These are phyloP conservation scores for Daedaleopsis nitida DNA, from an alignment of 768 basidiomycete species.

Conservation along the genomic window DNA sequence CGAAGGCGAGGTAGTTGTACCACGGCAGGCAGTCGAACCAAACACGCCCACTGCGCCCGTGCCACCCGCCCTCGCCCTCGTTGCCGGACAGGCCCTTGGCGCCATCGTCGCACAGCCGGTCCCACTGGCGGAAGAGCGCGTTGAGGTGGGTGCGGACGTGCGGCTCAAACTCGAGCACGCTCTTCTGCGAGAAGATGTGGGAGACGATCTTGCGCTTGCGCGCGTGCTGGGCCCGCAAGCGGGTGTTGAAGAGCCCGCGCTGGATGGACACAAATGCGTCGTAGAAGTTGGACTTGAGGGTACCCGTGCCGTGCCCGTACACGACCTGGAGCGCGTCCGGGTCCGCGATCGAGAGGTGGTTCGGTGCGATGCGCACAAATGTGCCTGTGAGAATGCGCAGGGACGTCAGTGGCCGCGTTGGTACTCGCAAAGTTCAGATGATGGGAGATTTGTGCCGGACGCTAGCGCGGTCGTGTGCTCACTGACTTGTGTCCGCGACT, in stretches of 20 bases:
- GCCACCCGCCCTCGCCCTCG: conserved; percentile 67
- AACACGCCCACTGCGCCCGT: conserved; percentile 57
- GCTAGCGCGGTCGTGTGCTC: too few species aligned
- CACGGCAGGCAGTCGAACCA: conserved; percentile 79
- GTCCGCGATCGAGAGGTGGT: conserved; percentile 53
- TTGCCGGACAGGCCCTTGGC: conserved; percentile 54
- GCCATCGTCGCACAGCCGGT: conserved; percentile 60
- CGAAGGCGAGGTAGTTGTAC: conserved; percentile 69
- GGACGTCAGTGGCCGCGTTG: background rate
- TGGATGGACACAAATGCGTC: conserved; percentile 40
- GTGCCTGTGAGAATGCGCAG: conserved; percentile 28
- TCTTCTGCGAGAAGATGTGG: conserved; percentile 84
- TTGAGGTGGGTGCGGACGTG: conserved; percentile 70
- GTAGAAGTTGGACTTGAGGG: conserved; percentile 66
- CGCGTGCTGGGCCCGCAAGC: conserved; percentile 75
- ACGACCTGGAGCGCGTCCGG: conserved; percentile 75
- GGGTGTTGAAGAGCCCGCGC: conserved; percentile 74
- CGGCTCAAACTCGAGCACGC: conserved; percentile 83
- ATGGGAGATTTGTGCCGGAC: background rate
- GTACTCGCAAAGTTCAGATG: background rate
- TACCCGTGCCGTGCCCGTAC: conserved; percentile 85
- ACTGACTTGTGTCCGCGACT: background rate
- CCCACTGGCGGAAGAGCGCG: conserved; percentile 73
- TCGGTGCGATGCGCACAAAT: conserved; percentile 46
- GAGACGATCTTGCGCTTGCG: conserved; percentile 92